phyloP scores from a whole-genome alignment of 106 monocot genomes.

The Dactylorhiza incarnata region DNA sequence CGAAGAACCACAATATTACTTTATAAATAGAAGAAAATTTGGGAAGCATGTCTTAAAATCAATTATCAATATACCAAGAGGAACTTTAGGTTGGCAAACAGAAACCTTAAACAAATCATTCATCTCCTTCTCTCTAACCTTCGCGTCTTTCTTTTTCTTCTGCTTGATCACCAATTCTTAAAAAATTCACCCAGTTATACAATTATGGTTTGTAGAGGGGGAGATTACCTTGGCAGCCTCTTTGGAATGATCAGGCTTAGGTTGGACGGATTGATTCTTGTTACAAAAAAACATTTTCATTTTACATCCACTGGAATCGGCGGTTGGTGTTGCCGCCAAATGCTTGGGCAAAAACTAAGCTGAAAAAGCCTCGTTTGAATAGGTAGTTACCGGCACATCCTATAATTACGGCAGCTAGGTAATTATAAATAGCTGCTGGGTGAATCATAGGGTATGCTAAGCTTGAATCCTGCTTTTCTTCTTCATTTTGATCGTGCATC shows the following conservation, averaged over 20 bases:
- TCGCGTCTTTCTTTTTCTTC: conserved; percentile 98
- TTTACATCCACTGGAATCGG: too few relatives aligned
- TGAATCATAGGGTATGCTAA: too few relatives aligned
- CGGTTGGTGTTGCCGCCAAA: too few relatives aligned
- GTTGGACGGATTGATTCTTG: conserved; percentile 42
- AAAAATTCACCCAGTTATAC: background rate
- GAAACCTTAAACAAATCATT: conserved; percentile 92
- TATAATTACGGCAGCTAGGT: too few relatives aligned
- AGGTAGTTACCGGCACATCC: too few relatives aligned
- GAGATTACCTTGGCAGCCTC: conserved; percentile 53
- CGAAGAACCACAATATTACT: background rate
- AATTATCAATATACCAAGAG: conserved; percentile 40
- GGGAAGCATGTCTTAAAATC: background rate
- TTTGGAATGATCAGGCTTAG: conserved; percentile 83
- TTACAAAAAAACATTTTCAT: too few relatives aligned
- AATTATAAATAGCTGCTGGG: too few relatives aligned
- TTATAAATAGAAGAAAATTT: background rate
- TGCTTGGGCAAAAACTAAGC: too few relatives aligned
- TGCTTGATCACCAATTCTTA: conserved; percentile 9
- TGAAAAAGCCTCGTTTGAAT: too few relatives aligned
- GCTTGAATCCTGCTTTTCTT: too few relatives aligned
- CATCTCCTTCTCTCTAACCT: conserved; percentile 90
- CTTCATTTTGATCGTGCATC: too few relatives aligned
- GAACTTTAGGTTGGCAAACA: conserved; percentile 87
- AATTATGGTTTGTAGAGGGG: background rate